These are phyloP conservation scores for Fusarium annulatum DNA, from an alignment of 2,329 filamentous ascomycete genomes.

Conservation along the genomic window DNA sequence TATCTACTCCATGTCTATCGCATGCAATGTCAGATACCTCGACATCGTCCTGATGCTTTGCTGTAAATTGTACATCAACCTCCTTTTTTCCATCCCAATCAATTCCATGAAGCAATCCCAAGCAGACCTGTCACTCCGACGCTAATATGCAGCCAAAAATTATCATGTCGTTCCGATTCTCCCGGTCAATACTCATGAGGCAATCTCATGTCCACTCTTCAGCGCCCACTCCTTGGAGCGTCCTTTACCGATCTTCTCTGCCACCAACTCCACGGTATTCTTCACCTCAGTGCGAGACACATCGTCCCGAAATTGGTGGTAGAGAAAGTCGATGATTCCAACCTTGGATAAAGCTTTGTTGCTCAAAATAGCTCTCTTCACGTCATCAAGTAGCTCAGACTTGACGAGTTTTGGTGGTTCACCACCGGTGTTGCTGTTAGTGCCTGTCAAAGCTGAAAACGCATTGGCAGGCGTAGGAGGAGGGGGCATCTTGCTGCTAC, in stretches of 20 bases:
- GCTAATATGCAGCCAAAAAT: constrained; percentile 44
- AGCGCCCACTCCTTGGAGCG: constrained; percentile 54
- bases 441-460: constrained; percentile 49
- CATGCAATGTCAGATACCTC: constrained; percentile 23
- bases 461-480: constrained; percentile 51
- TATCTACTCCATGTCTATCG: constrained; percentile 32
- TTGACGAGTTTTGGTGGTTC: constrained; percentile 50
- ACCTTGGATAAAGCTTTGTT: constrained; percentile 55
- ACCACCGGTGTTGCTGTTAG: constrained; percentile 18
- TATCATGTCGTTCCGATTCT: constrained; percentile 24
- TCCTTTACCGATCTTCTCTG: constrained; percentile 54
- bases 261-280: constrained; percentile 55
- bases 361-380: constrained; percentile 56
- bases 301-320: constrained; percentile 51
- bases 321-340: constrained; percentile 55
- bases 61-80: constrained; percentile 24
- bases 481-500: constrained; percentile 47
- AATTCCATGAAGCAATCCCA: constrained; percentile 38
- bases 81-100: constrained; percentile 26
- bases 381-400: constrained; percentile 53
- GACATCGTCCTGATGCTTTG: constrained; percentile 16
- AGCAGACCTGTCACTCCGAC: constrained; percentile 40
- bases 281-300: constrained; percentile 55
- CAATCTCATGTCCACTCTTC: constrained; percentile 53
- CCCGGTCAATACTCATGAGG: constrained; percentile 36